These are phyloP conservation scores for Brasenia schreberi DNA, from an alignment of 164 flowering plant genomes.

Conservation along the genomic window DNA sequence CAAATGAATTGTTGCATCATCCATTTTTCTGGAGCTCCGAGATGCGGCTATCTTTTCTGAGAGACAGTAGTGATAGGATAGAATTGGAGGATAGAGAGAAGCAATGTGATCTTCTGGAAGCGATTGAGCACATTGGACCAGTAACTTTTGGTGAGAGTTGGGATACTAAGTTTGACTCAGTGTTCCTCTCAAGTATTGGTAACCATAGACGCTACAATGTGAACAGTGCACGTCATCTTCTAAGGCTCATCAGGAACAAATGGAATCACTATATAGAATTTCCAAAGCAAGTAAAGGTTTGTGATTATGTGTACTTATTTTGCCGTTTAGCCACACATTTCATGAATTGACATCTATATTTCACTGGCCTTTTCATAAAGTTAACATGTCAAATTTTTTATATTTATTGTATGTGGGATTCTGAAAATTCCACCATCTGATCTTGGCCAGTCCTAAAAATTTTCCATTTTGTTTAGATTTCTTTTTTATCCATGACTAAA, in stretches of 20 bases:
- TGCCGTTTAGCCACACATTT: too few relatives aligned
- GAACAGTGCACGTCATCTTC: slow-evolving; percentile 52
- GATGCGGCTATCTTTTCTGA: slow-evolving; percentile 57
- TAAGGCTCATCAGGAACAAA: slow-evolving; percentile 67
- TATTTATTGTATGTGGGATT: too few relatives aligned
- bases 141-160: slow-evolving; percentile 52
- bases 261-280: slow-evolving; percentile 63
- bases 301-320: background rate
- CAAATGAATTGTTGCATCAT: slow-evolving; percentile 39
- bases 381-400: too few relatives aligned
- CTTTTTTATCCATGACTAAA: too few relatives aligned
- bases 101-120: slow-evolving; percentile 35
- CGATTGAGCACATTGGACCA: slow-evolving; percentile 38
- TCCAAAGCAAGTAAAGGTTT: slow-evolving; percentile 47
- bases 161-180: slow-evolving; percentile 59
- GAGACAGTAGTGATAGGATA: slow-evolving; percentile 62
- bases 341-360: too few relatives aligned
- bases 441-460: too few relatives aligned
- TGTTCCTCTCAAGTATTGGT: slow-evolving; percentile 46
- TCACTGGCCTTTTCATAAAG: too few relatives aligned
- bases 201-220: slow-evolving; percentile 58
- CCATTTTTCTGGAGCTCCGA: slow-evolving; percentile 74
- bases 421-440: too few relatives aligned
- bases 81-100: slow-evolving; percentile 53
- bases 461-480: too few relatives aligned